These are phyloP conservation scores for Volvox reticuliferus DNA, from an alignment of 139 green algal species.

Conservation along the genomic window DNA sequence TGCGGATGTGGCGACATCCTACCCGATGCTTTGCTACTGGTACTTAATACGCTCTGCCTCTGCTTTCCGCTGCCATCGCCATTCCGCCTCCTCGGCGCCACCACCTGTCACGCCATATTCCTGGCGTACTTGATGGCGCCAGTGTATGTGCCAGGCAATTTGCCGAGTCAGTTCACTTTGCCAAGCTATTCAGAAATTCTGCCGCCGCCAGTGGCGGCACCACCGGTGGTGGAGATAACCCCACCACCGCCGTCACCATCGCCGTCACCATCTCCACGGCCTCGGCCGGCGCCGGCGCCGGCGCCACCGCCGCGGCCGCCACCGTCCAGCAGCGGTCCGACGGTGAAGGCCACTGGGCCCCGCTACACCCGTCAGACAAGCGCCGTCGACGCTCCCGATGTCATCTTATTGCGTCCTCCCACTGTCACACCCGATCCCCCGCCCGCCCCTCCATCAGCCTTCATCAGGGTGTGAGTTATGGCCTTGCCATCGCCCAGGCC, in stretches of 20 bases:
- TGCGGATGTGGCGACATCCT: too few species aligned
- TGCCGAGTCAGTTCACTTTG: too few species aligned
- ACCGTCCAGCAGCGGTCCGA: neutral
- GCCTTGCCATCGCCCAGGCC: too few species aligned
- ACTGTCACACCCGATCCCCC: neutral
- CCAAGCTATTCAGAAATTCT: too few species aligned
- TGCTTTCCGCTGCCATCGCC: too few species aligned
- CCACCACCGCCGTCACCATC: neutral
- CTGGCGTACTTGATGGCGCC: too few species aligned
- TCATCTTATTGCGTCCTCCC: neutral
- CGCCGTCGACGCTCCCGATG: neutral
- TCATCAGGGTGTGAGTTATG: slow-evolving; percentile 34
- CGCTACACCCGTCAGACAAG: slow-evolving; percentile 6
- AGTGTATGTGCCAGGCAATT: too few species aligned
- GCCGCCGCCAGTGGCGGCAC: too few species aligned
- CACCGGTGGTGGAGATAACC: neutral
- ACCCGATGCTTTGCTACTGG: too few species aligned
- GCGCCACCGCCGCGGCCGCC: neutral
- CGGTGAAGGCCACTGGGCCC: neutral
- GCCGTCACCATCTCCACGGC: neutral
- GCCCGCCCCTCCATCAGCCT: neutral
- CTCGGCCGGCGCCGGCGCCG: neutral
- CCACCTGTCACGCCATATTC: too few species aligned
- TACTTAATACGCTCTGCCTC: too few species aligned
- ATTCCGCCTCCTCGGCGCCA: too few species aligned